phyloP scores from a whole-genome alignment of 164 flowering plant species.

The Kalanchoe fedtschenkoi region DNA sequence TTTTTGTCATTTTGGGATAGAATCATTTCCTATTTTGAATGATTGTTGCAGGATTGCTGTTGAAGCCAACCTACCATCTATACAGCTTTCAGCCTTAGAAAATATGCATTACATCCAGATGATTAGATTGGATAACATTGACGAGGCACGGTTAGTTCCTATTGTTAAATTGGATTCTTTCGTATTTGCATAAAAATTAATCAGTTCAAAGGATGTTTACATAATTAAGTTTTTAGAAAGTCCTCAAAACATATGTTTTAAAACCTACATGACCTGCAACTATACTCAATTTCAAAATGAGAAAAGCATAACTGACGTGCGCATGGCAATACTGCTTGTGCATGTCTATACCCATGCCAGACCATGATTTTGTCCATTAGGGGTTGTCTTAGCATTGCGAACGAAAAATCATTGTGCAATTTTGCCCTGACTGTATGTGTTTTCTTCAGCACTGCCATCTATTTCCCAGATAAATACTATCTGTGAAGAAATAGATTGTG shows the following conservation, averaged over 20 bases:
- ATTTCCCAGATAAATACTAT: no score
- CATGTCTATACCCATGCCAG: not conserved
- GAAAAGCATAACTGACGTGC: not conserved
- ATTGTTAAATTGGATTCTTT: not conserved
- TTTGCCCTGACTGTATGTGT: no score
- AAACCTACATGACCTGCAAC: not conserved
- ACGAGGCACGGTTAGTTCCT: conserved; percentile 65
- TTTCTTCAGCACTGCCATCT: no score
- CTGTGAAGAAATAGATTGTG: no score
- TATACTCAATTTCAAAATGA: no score
- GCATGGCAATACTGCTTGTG: not conserved
- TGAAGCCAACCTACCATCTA: conserved; percentile 46
- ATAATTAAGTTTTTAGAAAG: no score
- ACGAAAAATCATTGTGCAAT: no score
- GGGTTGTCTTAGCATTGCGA: not conserved
- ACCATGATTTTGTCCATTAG: not conserved
- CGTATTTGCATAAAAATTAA: not conserved
- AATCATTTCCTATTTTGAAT: not conserved
- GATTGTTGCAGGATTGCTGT: conserved; percentile 59
- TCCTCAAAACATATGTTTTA: not conserved
- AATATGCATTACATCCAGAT: conserved; percentile 93
- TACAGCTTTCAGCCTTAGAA: conserved; percentile 77
- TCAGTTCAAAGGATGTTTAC: not conserved
- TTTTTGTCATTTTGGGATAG: not conserved
- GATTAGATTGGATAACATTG: conserved; percentile 86